Percentiles rank a stretch among this genome's conserved stretches.
Conservation (phyloP, 306 rosid genomes). For the Arachis hypogaea region DNA sequence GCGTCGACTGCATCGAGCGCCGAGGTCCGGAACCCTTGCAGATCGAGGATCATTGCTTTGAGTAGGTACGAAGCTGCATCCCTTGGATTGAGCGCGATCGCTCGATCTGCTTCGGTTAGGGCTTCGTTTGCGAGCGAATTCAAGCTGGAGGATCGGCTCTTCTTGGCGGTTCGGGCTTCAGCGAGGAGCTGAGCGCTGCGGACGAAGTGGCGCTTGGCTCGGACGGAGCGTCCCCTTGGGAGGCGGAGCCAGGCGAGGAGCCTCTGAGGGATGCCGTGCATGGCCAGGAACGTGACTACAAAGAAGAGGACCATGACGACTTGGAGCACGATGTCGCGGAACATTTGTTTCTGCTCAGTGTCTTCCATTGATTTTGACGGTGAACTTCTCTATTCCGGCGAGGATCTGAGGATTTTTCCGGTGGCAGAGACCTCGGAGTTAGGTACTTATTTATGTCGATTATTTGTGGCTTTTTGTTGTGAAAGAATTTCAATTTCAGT, state of each 20-base stretch:
- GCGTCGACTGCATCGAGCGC: constrained; percentile 78
- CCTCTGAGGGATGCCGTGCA: constrained; percentile 68
- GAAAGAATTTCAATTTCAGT: neutral
- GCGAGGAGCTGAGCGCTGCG: constrained; percentile 80
- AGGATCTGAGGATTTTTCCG: constrained; percentile 13
- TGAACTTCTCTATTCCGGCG: neutral
- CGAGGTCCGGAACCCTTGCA: constrained; percentile 74
- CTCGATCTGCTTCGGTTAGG: constrained; percentile 65
- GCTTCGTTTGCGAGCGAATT: constrained; percentile 53
- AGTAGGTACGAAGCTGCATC: constrained; percentile 90
- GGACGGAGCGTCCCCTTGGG: constrained; percentile 45
- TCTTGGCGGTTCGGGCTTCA: constrained; percentile 57
- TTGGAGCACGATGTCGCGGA: constrained; percentile 63
- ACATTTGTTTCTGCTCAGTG: constrained; percentile 46
- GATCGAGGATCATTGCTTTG: constrained; percentile 69
- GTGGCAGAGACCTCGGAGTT: neutral
- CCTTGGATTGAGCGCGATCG: constrained; percentile 72
- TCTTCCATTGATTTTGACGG: constrained; percentile 25
- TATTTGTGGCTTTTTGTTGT: constrained; percentile 11
- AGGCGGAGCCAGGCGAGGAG: constrained; percentile 54
- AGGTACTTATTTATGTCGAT: neutral
- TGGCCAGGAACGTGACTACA: constrained; percentile 54
- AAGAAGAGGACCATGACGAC: constrained; percentile 46
- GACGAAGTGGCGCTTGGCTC: constrained; percentile 83
- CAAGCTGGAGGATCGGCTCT: constrained; percentile 41